These are phyloP conservation scores for Penicillium angulare DNA, from an alignment of 495 filamentous ascomycete genomes.

Conservation along the genomic window DNA sequence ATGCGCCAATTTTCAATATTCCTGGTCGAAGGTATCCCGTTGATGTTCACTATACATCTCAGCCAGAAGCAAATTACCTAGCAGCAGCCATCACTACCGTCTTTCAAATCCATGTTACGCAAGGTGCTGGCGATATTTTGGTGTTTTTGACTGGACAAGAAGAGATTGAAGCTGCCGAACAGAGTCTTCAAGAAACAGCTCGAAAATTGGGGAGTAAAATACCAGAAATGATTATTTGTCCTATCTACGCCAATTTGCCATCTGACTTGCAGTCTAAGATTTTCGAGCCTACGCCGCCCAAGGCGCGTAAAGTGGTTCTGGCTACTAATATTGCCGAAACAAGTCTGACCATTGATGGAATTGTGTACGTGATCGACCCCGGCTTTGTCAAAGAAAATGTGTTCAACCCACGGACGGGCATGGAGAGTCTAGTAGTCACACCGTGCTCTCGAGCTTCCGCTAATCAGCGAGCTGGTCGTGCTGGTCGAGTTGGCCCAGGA, in stretches of 20 bases:
- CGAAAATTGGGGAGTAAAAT: slow-evolving; percentile 78
- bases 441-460: slow-evolving; percentile 93
- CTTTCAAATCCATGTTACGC: slow-evolving; percentile 93
- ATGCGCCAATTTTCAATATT: slow-evolving; percentile 94
- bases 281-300: slow-evolving; percentile 81
- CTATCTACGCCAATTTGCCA: slow-evolving; percentile 86
- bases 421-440: slow-evolving; percentile 88
- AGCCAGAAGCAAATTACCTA: slow-evolving; percentile 93
- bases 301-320: slow-evolving; percentile 79
- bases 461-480: slow-evolving; percentile 88
- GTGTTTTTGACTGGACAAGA: slow-evolving; percentile 90
- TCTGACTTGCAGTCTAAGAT: slow-evolving; percentile 85
- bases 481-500: slow-evolving; percentile 88
- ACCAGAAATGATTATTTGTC: slow-evolving; percentile 82
- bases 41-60: slow-evolving; percentile 87
- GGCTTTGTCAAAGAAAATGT: slow-evolving; percentile 96
- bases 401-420: slow-evolving; percentile 87
- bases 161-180: slow-evolving; percentile 83
- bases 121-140: slow-evolving; percentile 83
- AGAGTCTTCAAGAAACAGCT: slow-evolving; percentile 75
- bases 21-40: slow-evolving; percentile 89
- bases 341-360: slow-evolving; percentile 83
- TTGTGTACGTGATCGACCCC: slow-evolving; percentile 88
- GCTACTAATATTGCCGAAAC: slow-evolving; percentile 93
- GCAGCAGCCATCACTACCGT: slow-evolving; percentile 89